Evolutionary conservation across 768 basidiomycete genomes (phyloP), one percentile per base, ranked within the genome.

Genomic region (Mycena sanguinolenta): DNA sequence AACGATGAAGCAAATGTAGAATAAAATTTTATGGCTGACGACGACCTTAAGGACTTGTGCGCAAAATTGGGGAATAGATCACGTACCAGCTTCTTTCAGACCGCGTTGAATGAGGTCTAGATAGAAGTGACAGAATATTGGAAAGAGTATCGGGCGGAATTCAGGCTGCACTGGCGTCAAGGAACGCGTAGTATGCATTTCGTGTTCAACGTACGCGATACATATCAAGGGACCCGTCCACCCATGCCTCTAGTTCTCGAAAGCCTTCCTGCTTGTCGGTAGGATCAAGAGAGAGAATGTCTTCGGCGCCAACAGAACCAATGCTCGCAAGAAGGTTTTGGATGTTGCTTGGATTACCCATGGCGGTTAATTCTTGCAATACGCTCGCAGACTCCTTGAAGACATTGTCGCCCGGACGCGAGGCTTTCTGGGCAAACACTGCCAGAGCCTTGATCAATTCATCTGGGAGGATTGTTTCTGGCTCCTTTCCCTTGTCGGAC

Each of bases 81-180:
- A 82, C 91, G 71, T 77, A 93, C 97, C 97, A 73, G 96, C 93
- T 77, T 95, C 93, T 77, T 93, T 92, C 80, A 94, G 95, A 13
- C 95, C 96, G 59, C 92, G 90, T 75, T 96, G 92, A 55, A 99
- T 91, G 58, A 99, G 87, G 79, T 98, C 97, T 34, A 99, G 86
- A 79, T 97, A 98, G 78, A 98, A 98, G 81, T 99, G 96, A 58
- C 94, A 95, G 78, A 98, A 99, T 71, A 99, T 94, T 3, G 98
- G 98, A 77, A 96, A 98, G 19, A 98, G 82, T 39, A 99, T 92
- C 53, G 95, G 96, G 53, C 94, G 88, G 75, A 99, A 93, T 80
- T 99, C 97, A 63, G 95, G 95, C 94, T 99, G 78, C 23, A 62
- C 38, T 50, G 54, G 54, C 36, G 50, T 76, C n/a, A 73, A 71